phyloP scores from a whole-genome alignment of 768 basidiomycete genomes.

The Kondoa malvinella region DNA sequence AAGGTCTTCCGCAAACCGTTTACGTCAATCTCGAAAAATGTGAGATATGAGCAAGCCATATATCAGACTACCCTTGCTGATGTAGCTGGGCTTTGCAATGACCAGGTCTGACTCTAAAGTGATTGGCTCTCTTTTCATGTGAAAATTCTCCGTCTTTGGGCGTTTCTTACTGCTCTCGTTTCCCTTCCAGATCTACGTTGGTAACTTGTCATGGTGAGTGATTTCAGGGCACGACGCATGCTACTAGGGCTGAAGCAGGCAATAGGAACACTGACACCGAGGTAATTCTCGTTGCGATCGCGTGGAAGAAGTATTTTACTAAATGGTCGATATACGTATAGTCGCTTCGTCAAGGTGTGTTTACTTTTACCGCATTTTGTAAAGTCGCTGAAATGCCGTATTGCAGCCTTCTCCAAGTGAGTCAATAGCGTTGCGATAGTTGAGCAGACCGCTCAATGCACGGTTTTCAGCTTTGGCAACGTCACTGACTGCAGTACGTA shows the following conservation, averaged over 20 bases:
- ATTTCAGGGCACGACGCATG: background rate
- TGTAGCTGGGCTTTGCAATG: too few species aligned
- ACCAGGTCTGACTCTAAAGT: background rate
- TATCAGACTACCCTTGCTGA: too few species aligned
- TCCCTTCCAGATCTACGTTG: background rate
- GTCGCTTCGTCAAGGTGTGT: background rate
- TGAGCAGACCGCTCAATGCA: too few species aligned
- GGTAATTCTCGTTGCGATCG: too few species aligned
- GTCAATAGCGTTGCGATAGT: too few species aligned
- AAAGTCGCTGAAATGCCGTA: background rate
- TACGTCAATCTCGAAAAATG: too few species aligned
- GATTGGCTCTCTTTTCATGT: background rate
- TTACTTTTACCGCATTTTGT: background rate
- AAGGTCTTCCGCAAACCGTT: too few species aligned
- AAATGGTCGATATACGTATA: background rate
- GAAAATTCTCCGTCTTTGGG: too few species aligned
- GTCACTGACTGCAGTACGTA: background rate
- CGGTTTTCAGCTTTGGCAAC: background rate
- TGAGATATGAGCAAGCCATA: too few species aligned
- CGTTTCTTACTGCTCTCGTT: background rate
- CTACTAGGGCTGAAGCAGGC: background rate
- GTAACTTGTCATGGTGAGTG: background rate
- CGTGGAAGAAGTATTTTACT: too few species aligned
- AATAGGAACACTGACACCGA: background rate
- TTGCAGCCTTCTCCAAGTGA: background rate